Percentiles rank a stretch among this genome's conserved stretches.
phyloP scores from a whole-genome alignment of 768 basidiomycete species.

The Russula vinacea region DNA sequence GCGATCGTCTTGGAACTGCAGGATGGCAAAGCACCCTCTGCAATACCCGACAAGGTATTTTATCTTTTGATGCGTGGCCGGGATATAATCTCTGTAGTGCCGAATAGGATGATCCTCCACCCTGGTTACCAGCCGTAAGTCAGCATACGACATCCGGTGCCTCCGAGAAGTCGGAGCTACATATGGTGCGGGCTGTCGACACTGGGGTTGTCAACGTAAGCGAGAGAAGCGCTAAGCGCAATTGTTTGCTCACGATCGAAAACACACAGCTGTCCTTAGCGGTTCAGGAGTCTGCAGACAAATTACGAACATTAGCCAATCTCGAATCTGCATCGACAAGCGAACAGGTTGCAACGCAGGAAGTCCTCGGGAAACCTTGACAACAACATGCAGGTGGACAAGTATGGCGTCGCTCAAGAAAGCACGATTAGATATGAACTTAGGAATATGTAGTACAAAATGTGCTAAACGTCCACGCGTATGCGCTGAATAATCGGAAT shows the following conservation, averaged over 20 bases:
- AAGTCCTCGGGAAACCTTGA: background rate
- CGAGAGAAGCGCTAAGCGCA: background rate
- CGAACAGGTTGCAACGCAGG: slow-evolving; percentile 22
- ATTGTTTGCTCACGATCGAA: background rate
- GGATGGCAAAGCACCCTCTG: slow-evolving; percentile 58
- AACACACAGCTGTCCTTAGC: slow-evolving; percentile 60
- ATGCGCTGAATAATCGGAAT: slow-evolving; percentile 92
- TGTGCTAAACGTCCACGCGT: slow-evolving; percentile 77
- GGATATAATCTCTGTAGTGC: slow-evolving; percentile 23
- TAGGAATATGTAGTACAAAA: slow-evolving; percentile 26
- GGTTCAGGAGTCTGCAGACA: slow-evolving; percentile 77
- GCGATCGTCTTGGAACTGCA: slow-evolving; percentile 78
- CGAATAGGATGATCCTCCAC: slow-evolving; percentile 56
- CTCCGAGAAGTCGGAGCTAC: slow-evolving; percentile 64
- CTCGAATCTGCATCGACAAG: slow-evolving; percentile 27
- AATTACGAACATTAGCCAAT: slow-evolving; percentile 40
- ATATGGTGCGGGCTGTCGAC: slow-evolving; percentile 75
- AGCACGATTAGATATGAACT: slow-evolving; percentile 20
- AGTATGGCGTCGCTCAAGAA: slow-evolving; percentile 1
- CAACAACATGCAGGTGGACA: background rate
- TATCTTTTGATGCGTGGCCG: background rate
- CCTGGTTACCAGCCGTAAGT: slow-evolving; percentile 74
- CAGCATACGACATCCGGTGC: slow-evolving; percentile 66
- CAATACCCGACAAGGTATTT: slow-evolving; percentile 46
- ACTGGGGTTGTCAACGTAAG: slow-evolving; percentile 79